These are phyloP conservation scores for Tetrapisispora iriomotensis DNA, from an alignment of 805 yeast genomes.

Conservation along the genomic window DNA sequence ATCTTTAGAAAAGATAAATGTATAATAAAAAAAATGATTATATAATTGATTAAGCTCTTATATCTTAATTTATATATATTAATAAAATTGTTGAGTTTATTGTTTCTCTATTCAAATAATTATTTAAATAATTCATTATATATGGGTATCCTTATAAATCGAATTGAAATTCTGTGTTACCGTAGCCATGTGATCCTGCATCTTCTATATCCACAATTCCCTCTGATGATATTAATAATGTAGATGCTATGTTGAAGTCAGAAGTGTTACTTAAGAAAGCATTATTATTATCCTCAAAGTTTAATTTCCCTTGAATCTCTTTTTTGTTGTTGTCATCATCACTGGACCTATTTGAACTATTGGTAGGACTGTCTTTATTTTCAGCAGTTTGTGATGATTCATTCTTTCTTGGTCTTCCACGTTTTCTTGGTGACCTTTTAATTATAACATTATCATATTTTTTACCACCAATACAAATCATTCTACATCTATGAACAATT, in stretches of 20 bases:
- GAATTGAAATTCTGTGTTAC: not conserved
- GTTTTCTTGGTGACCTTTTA: constrained; percentile 23
- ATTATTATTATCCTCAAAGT: constrained; percentile 3
- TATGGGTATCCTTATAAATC: not conserved
- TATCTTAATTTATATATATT: too few relatives aligned
- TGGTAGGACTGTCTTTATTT: constrained; percentile 8
- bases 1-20: not conserved
- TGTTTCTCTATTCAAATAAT: too few relatives aligned
- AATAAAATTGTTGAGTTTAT: too few relatives aligned
- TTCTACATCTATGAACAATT: constrained; percentile 66
- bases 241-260: not conserved
- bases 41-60: too few relatives aligned
- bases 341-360: not conserved
- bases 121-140: too few relatives aligned
- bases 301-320: constrained; percentile 20
- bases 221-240: not conserved
- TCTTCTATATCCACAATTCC: not conserved
- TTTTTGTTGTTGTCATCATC: constrained; percentile 10
- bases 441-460: constrained; percentile 21
- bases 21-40: too few relatives aligned
- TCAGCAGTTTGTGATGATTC: constrained; percentile 11
- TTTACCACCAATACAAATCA: constrained; percentile 71
- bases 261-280: not conserved
- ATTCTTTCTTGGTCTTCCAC: constrained; percentile 22
- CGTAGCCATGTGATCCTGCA: constrained; percentile 63